These are phyloP conservation scores for Trichoderma afroharzianum DNA, from an alignment of 2,329 filamentous ascomycete genomes.

Conservation along the genomic window DNA sequence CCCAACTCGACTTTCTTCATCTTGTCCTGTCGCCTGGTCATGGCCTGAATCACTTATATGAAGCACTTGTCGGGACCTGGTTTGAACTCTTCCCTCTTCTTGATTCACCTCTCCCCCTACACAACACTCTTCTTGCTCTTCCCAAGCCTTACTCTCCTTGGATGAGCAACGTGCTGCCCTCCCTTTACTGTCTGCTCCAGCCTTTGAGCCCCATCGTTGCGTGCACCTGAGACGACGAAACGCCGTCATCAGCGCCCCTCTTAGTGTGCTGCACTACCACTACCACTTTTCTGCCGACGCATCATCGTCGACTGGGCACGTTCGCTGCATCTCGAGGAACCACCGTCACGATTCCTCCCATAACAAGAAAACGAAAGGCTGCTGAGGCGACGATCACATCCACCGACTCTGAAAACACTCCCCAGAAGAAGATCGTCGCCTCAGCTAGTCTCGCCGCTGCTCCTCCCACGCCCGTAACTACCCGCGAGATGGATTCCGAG, in stretches of 20 bases:
- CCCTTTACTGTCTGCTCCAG: not conserved
- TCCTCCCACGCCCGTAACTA: constrained; percentile 57
- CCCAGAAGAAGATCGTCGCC: constrained; percentile 55
- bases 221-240: not conserved
- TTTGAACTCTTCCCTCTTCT: not conserved
- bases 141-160: not conserved
- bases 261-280: constrained; percentile 1
- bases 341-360: constrained; percentile 56
- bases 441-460: constrained; percentile 45
- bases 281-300: constrained; percentile 4
- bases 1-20: constrained; percentile 13
- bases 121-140: not conserved
- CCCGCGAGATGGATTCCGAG: constrained; percentile 82
- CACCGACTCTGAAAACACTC: constrained; percentile 38
- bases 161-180: not conserved
- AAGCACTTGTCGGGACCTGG: not conserved
- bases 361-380: constrained; percentile 59
- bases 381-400: constrained; percentile 60
- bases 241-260: constrained; percentile 14
- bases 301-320: constrained; percentile 12
- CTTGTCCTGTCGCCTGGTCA: constrained; percentile 13
- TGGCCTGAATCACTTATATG: constrained; percentile 16
- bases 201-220: not conserved
- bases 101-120: not conserved
- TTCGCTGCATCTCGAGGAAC: not conserved